These are phyloP conservation scores for Citropsis articulata DNA, from an alignment of 345 rosid genomes.

Conservation along the genomic window DNA sequence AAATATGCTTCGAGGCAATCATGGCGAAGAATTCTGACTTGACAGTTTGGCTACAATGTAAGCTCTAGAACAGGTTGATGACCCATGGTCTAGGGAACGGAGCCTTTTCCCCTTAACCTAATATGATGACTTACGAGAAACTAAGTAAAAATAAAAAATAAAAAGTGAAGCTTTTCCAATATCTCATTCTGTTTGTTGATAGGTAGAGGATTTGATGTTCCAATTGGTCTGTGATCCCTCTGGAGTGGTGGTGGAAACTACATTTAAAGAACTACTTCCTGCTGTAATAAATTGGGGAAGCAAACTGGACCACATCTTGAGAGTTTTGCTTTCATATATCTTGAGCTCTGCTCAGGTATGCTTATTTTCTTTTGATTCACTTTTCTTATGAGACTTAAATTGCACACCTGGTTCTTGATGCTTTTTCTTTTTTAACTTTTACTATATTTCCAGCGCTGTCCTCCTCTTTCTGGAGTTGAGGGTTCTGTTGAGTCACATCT, in stretches of 20 bases:
- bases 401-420: background rate
- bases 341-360: slow-evolving; percentile 78
- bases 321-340: slow-evolving; percentile 70
- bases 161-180: slow-evolving; percentile 21
- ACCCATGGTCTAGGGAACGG: slow-evolving; percentile 50
- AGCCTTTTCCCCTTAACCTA: slow-evolving; percentile 40
- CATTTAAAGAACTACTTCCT: slow-evolving; percentile 82
- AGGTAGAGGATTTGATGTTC: slow-evolving; percentile 98
- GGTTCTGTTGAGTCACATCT: slow-evolving; percentile 90
- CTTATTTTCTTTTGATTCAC: slow-evolving; percentile 18
- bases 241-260: slow-evolving; percentile 90
- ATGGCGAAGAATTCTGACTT: slow-evolving; percentile 76
- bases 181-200: slow-evolving; percentile 35
- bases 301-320: slow-evolving; percentile 70
- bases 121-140: slow-evolving; percentile 36
- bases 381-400: background rate
- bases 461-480: slow-evolving; percentile 95
- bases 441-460: slow-evolving; percentile 61
- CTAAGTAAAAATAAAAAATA: background rate
- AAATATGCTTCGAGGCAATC: slow-evolving; percentile 70
- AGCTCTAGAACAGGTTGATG: slow-evolving; percentile 74
- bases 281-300: slow-evolving; percentile 83
- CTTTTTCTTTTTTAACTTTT: slow-evolving; percentile 1
- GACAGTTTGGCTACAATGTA: slow-evolving; percentile 69
- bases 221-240: slow-evolving; percentile 88